Base-by-base conservation (phyloP, 495 filamentous ascomycete genomes). In the Amphirosellinia nigrospora region DNA sequence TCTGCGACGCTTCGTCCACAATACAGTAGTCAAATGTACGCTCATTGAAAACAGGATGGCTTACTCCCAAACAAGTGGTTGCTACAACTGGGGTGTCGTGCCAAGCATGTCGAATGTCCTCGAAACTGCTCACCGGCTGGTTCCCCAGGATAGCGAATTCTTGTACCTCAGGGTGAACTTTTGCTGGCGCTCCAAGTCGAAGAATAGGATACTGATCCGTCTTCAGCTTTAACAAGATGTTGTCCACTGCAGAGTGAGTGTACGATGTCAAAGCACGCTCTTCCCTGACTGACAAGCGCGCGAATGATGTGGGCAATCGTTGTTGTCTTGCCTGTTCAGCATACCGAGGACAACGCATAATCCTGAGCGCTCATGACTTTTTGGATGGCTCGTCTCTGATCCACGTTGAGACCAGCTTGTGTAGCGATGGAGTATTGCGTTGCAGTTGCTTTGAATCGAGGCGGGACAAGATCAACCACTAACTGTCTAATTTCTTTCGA, bases 281-380 rank as follows among this genome's bases (percentile, higher is more conserved):
- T 98, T 99, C 19, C 92, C 76, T 97, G 93, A 3, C 89, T 85
- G 19, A 97, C 91, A 41, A 99, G 86, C 13, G 95, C 92, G 23
- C 94, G 91, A 78, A 99, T 98, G 71, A 99, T 97, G 78, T 98
- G 94, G 8, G 94, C 92, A 74, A 98, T 97, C 1, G 96, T 99
- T 0, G 96, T 98, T 6, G 96, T 99, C 77, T 99, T 99, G 60
- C 96, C 96, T 11, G 96, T 99, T 11, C 96, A 96, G 96, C 96
- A 99, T 98, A 19, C 96, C 96, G 6, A 98, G 88, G 7, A 98
- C 19, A 99, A 86, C 6, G 96, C 95, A 79, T 98, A 99, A 79
- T 99, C 93, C 68, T 90, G 86, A 15, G 96, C 96, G 78, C 89
- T 93, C 93, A 98, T 95, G 59, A 97, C 94, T 76, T 98, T 98